phyloP scores from a whole-genome alignment of 2,329 filamentous ascomycete species.

The Grosmannia serpens region DNA sequence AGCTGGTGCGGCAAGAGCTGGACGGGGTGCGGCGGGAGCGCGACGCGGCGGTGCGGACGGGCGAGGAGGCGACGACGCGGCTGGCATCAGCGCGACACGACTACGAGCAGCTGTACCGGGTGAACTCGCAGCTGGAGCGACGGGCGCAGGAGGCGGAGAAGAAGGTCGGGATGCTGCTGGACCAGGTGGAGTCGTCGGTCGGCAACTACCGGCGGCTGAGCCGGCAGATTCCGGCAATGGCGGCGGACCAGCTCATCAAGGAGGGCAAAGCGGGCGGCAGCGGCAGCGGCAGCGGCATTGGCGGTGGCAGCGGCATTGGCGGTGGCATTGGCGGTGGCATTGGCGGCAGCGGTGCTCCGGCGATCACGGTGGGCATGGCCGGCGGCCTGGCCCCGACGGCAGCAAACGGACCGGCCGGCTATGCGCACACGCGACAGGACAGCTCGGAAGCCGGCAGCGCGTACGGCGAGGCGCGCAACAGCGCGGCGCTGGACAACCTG shows the following conservation, averaged over 20 bases:
- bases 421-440: conserved; percentile 35
- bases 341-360: conserved; percentile 16
- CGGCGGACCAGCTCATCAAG: conserved; percentile 30
- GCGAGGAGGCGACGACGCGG: conserved; percentile 42
- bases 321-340: conserved; percentile 23
- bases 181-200: conserved; percentile 88
- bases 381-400: neutral
- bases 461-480: conserved; percentile 49
- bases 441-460: conserved; percentile 51
- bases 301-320: neutral
- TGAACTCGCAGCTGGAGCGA: conserved; percentile 70
- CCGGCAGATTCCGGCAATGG: conserved; percentile 43
- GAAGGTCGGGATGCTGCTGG: conserved; percentile 83
- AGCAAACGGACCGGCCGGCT: neutral
- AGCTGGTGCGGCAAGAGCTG: conserved; percentile 58
- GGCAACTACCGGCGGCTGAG: conserved; percentile 83
- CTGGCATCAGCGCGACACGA: conserved; percentile 52
- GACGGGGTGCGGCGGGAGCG: conserved; percentile 54
- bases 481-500: conserved; percentile 72
- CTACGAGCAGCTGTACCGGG: conserved; percentile 69
- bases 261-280: conserved; percentile 2
- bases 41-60: conserved; percentile 48
- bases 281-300: neutral
- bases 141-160: conserved; percentile 83
- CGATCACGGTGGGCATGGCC: neutral